Conservation (phyloP, 495 filamentous ascomycete species). For the Pyrenula massariospora region DNA sequence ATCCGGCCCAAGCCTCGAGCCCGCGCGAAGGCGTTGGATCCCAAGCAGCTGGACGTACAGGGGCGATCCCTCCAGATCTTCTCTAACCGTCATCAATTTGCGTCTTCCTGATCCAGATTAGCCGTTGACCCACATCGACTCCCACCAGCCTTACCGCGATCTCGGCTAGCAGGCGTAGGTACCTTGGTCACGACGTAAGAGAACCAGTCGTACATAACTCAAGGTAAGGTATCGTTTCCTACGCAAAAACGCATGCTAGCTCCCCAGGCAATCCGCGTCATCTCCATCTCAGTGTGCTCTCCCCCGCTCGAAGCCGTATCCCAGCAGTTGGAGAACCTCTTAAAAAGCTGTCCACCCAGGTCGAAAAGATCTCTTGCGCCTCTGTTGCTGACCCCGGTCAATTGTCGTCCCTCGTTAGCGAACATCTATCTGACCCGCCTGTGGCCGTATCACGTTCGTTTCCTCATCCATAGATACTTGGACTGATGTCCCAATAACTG, state of each 20-base stretch:
- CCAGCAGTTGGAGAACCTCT: not conserved
- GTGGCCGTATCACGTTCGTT: not conserved
- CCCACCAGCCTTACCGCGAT: slow-evolving; percentile 7
- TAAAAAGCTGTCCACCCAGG: no score
- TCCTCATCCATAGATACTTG: no score
- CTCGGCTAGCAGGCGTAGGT: not conserved
- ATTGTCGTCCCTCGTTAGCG: not conserved
- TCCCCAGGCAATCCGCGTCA: not conserved
- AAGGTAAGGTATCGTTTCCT: not conserved
- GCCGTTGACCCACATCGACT: slow-evolving; percentile 20
- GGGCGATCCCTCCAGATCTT: not conserved
- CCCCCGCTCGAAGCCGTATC: not conserved
- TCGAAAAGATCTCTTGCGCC: not conserved
- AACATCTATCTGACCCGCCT: not conserved
- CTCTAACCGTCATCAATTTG: not conserved
- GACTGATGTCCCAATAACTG: no score
- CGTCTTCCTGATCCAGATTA: slow-evolving; percentile 5
- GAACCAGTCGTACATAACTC: not conserved
- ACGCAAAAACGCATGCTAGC: not conserved
- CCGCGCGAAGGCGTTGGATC: not conserved
- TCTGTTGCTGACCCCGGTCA: not conserved
- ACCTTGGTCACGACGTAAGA: not conserved
- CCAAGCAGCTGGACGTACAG: not conserved
- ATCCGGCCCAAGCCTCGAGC: not conserved
- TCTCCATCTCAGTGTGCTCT: not conserved